Conservation (phyloP, 2,329 filamentous ascomycete genomes). For the Colletotrichum higginsianum region DNA sequence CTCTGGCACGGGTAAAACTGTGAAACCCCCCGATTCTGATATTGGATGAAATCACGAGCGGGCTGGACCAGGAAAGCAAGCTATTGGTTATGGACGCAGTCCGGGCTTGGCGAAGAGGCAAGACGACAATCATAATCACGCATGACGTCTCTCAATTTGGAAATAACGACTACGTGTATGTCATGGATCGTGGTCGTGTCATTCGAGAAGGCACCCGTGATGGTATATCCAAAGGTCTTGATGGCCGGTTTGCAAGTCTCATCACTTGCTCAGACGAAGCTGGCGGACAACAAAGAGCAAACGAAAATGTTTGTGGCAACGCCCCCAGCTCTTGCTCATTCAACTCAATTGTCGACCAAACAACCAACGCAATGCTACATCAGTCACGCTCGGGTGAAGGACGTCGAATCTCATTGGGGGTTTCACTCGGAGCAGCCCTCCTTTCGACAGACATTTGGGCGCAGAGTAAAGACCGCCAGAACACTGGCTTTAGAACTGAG, state of each 20-base stretch:
- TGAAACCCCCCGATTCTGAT: constrained; percentile 86
- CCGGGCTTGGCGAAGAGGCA: constrained; percentile 81
- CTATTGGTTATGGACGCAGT: constrained; percentile 81
- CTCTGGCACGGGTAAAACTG: constrained; percentile 83
- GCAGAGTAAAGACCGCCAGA: too few relatives aligned
- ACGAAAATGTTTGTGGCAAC: not conserved
- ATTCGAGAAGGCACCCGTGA: constrained; percentile 77
- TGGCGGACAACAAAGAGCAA: not conserved
- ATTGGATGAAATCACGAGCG: constrained; percentile 90
- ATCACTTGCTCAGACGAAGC: constrained; percentile 42
- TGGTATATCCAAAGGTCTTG: constrained; percentile 63
- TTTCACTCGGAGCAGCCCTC: not conserved
- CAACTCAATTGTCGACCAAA: not conserved
- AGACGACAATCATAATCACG: constrained; percentile 94
- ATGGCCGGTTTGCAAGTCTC: constrained; percentile 64
- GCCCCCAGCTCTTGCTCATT: not conserved
- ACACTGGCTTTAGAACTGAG: not conserved
- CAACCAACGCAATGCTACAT: not conserved
- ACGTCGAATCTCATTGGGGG: not conserved
- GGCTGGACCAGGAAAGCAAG: constrained; percentile 82
- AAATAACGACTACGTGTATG: constrained; percentile 82
- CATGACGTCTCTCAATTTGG: constrained; percentile 87
- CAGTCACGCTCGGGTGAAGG: not conserved
- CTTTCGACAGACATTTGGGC: not conserved
- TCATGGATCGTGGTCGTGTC: constrained; percentile 79